These are phyloP conservation scores for Apostasia shenzhenica DNA, from an alignment of 106 monocot species.

Conservation along the genomic window DNA sequence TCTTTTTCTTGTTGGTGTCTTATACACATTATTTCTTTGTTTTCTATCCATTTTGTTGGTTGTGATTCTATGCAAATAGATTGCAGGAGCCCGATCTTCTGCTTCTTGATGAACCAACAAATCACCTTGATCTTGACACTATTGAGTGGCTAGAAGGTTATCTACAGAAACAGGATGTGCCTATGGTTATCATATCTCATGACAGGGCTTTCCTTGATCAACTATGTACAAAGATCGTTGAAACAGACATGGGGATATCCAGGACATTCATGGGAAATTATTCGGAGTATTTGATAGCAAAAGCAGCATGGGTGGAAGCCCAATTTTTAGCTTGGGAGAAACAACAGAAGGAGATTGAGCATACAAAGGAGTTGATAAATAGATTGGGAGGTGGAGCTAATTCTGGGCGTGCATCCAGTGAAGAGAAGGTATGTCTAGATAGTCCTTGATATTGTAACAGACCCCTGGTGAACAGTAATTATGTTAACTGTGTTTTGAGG, in stretches of 20 bases:
- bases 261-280: constrained; percentile 89
- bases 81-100: constrained; percentile 94
- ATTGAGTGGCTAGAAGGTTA: constrained; percentile 97
- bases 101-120: constrained; percentile 97
- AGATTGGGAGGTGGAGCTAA: constrained; percentile 94
- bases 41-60: not conserved
- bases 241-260: constrained; percentile 97
- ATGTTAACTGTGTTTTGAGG: too few relatives aligned
- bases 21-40: too few relatives aligned
- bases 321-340: constrained; percentile 96
- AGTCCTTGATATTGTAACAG: not conserved
- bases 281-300: constrained; percentile 72
- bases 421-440: constrained; percentile 66
- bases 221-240: constrained; percentile 90
- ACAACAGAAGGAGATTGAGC: constrained; percentile 96
- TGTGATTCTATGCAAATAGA: not conserved
- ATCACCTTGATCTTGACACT: constrained; percentile 97
- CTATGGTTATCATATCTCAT: constrained; percentile 98
- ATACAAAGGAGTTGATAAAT: constrained; percentile 79
- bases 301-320: constrained; percentile 72
- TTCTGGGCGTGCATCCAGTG: constrained; percentile 95
- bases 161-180: constrained; percentile 80
- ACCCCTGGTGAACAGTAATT: too few relatives aligned
- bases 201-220: constrained; percentile 95
- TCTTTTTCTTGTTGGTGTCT: too few relatives aligned